Evolutionary conservation across 495 filamentous ascomycete genomes (phyloP), one percentile per base, ranked within the genome.

Genomic region (Penicillium samsonianum): DNA sequence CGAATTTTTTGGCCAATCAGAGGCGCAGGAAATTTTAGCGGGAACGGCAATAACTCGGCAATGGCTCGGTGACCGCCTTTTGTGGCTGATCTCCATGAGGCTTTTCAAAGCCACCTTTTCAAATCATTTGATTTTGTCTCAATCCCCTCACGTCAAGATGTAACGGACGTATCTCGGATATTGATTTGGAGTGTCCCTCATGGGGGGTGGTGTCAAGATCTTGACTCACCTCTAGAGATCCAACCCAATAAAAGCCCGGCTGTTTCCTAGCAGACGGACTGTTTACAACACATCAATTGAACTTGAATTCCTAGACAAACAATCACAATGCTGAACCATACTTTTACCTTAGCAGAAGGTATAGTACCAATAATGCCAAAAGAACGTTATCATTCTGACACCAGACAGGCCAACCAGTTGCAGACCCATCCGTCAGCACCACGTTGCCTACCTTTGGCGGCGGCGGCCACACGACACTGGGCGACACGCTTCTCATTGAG

Each of bases 401-500:
- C 31, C 31, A 9, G 53, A 19, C 37, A 64, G 69, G 69, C 41
- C 67, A 70, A 23, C 67, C 67, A 10, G n/a, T 70, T 45, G 22
- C 56, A 10, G 60, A 70, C 51, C 67, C 67, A 1, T 57, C 69
- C 6, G 59, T 70, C 38, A 67, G 65, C 22, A 64, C 53, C 14
- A 70, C 67, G 4, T 56, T 72, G 17, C 69, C 69, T 31, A 65
- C 59, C 16, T 51, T 55, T 45, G 69, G 69, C 12, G 65, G 68
- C 10, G 70, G 70, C 16, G 61, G 61, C 37, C 23, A 68, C 30
- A 63, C 57, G 3, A 66, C 65, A 4, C 55, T 73, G 3, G 64
- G 62, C 2, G 70, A 73, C 53, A 73, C 70, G 0, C 57, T 65
- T 7, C 64, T 73, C 25, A 38, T 69, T 22, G 57, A 54, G 51